phyloP scores from a whole-genome alignment of 108 stramenopile species.

The Thalassiosira profunda region DNA sequence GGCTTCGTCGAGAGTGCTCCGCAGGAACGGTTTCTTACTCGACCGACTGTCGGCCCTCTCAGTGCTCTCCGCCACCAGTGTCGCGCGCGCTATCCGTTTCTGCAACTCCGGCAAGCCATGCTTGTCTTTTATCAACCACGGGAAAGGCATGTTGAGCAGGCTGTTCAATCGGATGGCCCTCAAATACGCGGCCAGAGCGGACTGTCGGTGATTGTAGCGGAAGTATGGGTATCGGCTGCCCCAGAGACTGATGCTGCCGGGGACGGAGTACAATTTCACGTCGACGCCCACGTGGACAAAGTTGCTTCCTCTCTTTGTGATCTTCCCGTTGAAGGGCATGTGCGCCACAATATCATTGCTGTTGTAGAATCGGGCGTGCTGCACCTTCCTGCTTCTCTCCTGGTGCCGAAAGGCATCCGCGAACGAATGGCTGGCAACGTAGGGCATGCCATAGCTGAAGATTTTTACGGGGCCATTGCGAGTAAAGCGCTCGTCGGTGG shows the following conservation, averaged over 20 bases:
- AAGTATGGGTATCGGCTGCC: conserved; percentile 31
- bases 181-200: conserved; percentile 40
- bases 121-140: conserved; percentile 43
- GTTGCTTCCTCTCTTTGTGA: conserved; percentile 45
- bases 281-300: conserved; percentile 61
- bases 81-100: conserved; percentile 45
- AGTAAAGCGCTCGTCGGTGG: conserved; percentile 72
- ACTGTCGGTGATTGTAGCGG: conserved; percentile 25
- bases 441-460: conserved; percentile 68
- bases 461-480: conserved; percentile 65
- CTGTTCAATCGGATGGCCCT: conserved; percentile 43
- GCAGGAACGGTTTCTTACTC: conserved; percentile 19
- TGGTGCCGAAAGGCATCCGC: conserved; percentile 65
- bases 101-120: conserved; percentile 54
- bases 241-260: neutral
- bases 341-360: conserved; percentile 58
- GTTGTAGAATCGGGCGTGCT: conserved; percentile 60
- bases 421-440: conserved; percentile 55
- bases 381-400: conserved; percentile 53
- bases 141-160: conserved; percentile 54
- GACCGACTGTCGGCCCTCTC: too few relatives aligned
- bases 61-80: conserved; percentile 15
- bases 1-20: conserved; percentile 51
- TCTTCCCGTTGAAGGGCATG: conserved; percentile 44
- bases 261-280: conserved; percentile 49